Evolutionary conservation across 1,284 basidiomycete genomes (phyloP).

Genomic region (Blastosporella zonata): DNA sequence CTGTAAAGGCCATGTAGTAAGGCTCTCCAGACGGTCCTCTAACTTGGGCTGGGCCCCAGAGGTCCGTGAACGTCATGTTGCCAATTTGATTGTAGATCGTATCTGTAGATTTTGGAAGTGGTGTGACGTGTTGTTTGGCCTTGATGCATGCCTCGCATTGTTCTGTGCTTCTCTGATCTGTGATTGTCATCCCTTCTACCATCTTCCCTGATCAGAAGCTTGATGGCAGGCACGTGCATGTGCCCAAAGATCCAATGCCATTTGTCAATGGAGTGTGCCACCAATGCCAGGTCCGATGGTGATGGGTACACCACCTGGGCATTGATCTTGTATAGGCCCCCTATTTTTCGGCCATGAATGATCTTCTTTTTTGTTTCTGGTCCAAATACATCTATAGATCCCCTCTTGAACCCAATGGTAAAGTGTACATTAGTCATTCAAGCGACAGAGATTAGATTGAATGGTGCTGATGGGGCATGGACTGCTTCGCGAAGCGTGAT

Average conservation of each 20-base stretch:
- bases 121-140: conserved; percentile 28
- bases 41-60: conserved; percentile 23
- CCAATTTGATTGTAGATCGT: conserved; percentile 21
- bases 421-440: conserved; percentile 20
- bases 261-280: conserved; percentile 25
- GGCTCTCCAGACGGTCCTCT: conserved; percentile 17
- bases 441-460: conserved; percentile 34
- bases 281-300: not conserved
- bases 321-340: conserved; percentile 3
- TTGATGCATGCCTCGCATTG: conserved; percentile 29
- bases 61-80: conserved; percentile 22
- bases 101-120: conserved; percentile 21
- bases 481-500: too few relatives aligned
- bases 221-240: conserved; percentile 21
- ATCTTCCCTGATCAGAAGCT: conserved; percentile 24
- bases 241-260: conserved; percentile 35
- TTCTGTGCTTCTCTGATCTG: not conserved
- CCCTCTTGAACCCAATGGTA: conserved; percentile 13
- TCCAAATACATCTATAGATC: conserved; percentile 5
- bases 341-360: conserved; percentile 8
- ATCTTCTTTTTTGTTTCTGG: conserved; percentile 12
- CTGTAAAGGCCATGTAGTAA: conserved; percentile 26
- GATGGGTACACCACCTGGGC: not conserved
- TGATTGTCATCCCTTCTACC: conserved; percentile 28
- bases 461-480: conserved; percentile 24